phyloP scores from a whole-genome alignment of 2,329 filamentous ascomycete genomes.

The Ustulina deusta region DNA sequence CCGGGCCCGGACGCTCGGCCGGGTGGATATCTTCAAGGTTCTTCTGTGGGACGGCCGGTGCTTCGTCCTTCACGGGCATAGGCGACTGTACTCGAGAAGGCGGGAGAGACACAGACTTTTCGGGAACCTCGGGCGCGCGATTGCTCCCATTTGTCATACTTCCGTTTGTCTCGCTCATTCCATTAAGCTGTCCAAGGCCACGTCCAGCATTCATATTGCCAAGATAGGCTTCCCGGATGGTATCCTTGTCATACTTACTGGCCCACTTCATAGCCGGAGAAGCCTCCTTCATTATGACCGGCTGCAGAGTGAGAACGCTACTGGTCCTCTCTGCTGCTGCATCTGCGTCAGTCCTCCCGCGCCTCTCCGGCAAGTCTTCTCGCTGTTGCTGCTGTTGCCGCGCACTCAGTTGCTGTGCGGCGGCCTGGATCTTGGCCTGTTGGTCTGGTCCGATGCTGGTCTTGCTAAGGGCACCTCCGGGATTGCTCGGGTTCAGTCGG shows the following conservation, averaged over 20 bases:
- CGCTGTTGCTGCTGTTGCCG: constrained; percentile 67
- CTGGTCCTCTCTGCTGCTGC: constrained; percentile 79
- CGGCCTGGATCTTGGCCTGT: constrained; percentile 91
- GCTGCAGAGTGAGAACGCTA: constrained; percentile 89
- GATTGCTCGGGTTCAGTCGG: constrained; percentile 56
- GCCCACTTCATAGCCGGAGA: constrained; percentile 98
- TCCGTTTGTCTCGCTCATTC: constrained; percentile 58
- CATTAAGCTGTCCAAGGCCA: constrained; percentile 64
- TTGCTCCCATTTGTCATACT: constrained; percentile 50
- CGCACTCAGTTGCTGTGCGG: constrained; percentile 84
- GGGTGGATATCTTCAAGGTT: constrained; percentile 55
- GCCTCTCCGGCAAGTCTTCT: constrained; percentile 60
- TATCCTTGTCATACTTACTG: constrained; percentile 91
- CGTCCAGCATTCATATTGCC: constrained; percentile 78
- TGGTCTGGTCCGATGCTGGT: constrained; percentile 89
- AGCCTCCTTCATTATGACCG: constrained; percentile 85
- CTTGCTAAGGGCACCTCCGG: constrained; percentile 70
- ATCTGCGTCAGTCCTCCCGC: constrained; percentile 68
- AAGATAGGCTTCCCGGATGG: constrained; percentile 87
- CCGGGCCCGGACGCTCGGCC: constrained; percentile 50
- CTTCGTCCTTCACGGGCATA: constrained; percentile 35
- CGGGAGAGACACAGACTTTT: constrained; percentile 53
- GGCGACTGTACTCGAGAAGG: constrained; percentile 48
- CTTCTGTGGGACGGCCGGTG: constrained; percentile 53
- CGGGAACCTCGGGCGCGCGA: constrained; percentile 56